phyloP scores from a whole-genome alignment of 306 rosid species.

The Senna tora region DNA sequence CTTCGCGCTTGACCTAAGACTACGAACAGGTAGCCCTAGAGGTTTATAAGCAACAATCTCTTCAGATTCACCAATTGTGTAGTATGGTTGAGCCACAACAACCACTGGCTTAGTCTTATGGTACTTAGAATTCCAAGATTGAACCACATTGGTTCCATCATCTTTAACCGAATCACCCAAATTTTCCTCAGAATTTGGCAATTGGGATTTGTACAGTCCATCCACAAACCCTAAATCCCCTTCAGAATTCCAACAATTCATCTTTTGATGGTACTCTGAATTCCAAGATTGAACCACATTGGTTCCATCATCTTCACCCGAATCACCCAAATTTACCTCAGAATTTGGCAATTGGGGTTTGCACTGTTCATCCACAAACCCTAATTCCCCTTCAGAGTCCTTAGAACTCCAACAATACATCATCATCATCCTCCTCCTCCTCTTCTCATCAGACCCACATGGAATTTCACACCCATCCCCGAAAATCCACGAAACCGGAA shows the following conservation, averaged over 20 bases:
- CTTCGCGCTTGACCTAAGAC: constrained; percentile 55
- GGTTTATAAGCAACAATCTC: constrained; percentile 57
- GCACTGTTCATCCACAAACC: constrained; percentile 54
- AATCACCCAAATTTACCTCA: constrained; percentile 38
- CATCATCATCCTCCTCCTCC: constrained; percentile 44
- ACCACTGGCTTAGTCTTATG: constrained; percentile 57
- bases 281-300: constrained; percentile 71
- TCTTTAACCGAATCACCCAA: constrained; percentile 35
- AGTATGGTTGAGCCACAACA: constrained; percentile 64
- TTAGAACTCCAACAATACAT: constrained; percentile 51
- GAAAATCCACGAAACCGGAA: constrained; percentile 57
- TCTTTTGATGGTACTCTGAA: constrained; percentile 65
- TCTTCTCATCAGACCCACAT: constrained; percentile 56
- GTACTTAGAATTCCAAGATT: constrained; percentile 73
- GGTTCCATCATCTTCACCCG: constrained; percentile 38
- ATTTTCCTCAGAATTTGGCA: constrained; percentile 36
- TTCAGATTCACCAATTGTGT: constrained; percentile 43
- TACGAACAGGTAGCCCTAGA: constrained; percentile 80
- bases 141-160: constrained; percentile 53
- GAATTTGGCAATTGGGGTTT: constrained; percentile 41
- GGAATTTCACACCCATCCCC: constrained; percentile 57
- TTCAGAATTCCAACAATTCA: constrained; percentile 49
- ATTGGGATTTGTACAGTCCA: constrained; percentile 55
- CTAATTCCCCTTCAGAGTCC: constrained; percentile 38
- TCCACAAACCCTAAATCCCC: constrained; percentile 39